Base-by-base conservation (phyloP, 2,329 filamentous ascomycete species). In the Hypoxylon sp. region DNA sequence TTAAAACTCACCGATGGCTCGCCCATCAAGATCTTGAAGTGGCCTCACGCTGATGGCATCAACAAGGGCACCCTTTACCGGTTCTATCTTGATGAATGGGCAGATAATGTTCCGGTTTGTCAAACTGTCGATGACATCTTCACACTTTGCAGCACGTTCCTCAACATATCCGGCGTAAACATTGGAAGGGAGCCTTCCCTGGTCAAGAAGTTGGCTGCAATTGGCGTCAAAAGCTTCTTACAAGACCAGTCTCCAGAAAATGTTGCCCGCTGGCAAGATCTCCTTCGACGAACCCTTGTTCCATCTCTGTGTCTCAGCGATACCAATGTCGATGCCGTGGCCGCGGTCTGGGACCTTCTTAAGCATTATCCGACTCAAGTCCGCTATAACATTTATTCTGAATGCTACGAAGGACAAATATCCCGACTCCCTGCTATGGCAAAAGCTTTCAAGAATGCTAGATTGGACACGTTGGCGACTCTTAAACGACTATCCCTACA, bases 11-110 rank as follows among this genome's bases (percentile, higher is more conserved):
- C 79, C 37, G 85, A 89, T 57, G 85, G 89, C 27, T 82, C 86
- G 2, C 82, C 88, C n/a, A 89, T 89, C 73, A 92, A 91, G 76
- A 85, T 89, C 14, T 84, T 96, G 71, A 89, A 92, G 68, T 98
- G 95, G 95, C 92, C 94, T 3, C 91, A 92, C 74, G 89, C 94
- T 4, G 95, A 97, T 70, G 93, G 96, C 75, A 89, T 89, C 27
- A 90, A 90, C 61, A 93, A 94, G 73, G 90, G 91, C 20, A 86
- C 87, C n/a, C 88, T 92, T 58, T 98, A 98, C 79, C 89, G 92
- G 35, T 98, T 97, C 78, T 99, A 99, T 80, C 98, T 96, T 90
- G 94, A 97, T 66, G 96, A 98, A 74, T 99, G 96, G 96, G 87
- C 90, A 2, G 95, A 98, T 80, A 97, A 96, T 71, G 86, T 99